Base-by-base conservation (phyloP, 495 filamentous ascomycete species). In the Pseudoneurospora amorphoporcata region DNA sequence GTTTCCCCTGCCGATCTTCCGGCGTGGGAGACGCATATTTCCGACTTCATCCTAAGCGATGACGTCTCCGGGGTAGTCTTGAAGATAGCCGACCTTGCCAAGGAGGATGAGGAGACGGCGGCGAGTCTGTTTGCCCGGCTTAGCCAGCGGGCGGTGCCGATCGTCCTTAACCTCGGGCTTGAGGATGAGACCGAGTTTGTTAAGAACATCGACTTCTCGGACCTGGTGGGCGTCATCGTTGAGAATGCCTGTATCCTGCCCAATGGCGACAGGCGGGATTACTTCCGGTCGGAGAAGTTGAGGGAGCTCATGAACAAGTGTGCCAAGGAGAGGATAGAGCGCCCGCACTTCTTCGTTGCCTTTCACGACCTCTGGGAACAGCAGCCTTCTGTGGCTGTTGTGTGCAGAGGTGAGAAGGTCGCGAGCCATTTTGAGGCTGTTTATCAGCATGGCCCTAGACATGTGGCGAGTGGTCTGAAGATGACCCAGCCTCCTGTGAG, bases 171-270 rank as follows among this genome's bases (percentile, higher is more conserved):
- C n/a, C 40, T 71, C 35, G 8, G 45, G 43, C 73, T 73, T 10
- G 73, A 76, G 32, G 68, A 71, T 29, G 43, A 23, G 8, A 42
- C 4, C 0, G 8, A 65, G 53, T 35, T 72, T 0, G 35, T 74
- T 4, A 41, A 73, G 2, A 39, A 47, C 1, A 39, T 76, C 0
- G 71, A 78, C 47, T 58, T 79, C 8, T 61, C 45, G 0, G n/a
- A 70, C 0, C 32, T 77, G 4, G 70, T 43, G 4, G 86, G 86
- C 0, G 17, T 88, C 19, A 84, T 88, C 0, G 76, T 88, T 53
- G 78, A 81, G 17, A 87, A 88, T 73, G 84, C 84, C 14, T 86
- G 83, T 71, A 85, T 87, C 70, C 73, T 87, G 35, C 78, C 81
- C 2, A 71, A 81, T 19, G 86, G 86, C 14, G 75, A 83, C 47